Evolutionary conservation across 495 filamentous ascomycete species (phyloP), one percentile per base, ranked within the genome.

Genomic region (Neurospora terricola): DNA sequence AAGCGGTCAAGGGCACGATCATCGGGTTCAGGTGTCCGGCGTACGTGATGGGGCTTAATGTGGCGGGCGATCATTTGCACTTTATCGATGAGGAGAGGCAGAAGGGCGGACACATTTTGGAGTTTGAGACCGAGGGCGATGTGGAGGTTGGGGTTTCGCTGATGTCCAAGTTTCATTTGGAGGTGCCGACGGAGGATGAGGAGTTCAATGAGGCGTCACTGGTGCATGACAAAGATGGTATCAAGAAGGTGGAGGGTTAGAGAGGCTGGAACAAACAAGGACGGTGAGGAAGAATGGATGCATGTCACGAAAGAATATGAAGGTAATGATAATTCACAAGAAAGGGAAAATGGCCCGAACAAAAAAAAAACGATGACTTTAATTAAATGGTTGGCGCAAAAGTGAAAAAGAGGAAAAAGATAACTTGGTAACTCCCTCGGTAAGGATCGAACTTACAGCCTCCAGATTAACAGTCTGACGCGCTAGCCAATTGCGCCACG

Each of bases 51-150:
- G 86, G 86, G 12, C 79, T 88, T 66, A 83, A 83, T 40, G 84
- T 88, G 0, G 82, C 81, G 12, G 86, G 87, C 2, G 81, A 85
- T 59, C 87, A 88, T 76, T 59, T 87, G 66, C 87, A 88, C 73
- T 88, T 88, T 72, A 80, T 88, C 74, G 78, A 75, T 0, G 82
- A 82, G 27, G 84, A 85, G 39, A 73, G 83, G 69, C 71, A 75
- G 38, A 73, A 73, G 5, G 87, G 86, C 0, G 86, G 87, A 0
- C 87, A 88, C 78, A 81, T 88, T 23, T 71, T 87, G 69, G 84
- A 78, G 34, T 80, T 87, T 71, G 80, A 82, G 75, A 78, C 80
- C 30, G 80, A 80, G 3, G 80, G 80, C 2, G 79, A 83, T 37
- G 81, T 83, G 9, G 78, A 73, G 2, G 70, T 87, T 8, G 70